Evolutionary conservation across 106 monocot genomes (phyloP), one percentile per base, ranked within the genome.

Genomic region (Phalaenopsis aphrodite): DNA sequence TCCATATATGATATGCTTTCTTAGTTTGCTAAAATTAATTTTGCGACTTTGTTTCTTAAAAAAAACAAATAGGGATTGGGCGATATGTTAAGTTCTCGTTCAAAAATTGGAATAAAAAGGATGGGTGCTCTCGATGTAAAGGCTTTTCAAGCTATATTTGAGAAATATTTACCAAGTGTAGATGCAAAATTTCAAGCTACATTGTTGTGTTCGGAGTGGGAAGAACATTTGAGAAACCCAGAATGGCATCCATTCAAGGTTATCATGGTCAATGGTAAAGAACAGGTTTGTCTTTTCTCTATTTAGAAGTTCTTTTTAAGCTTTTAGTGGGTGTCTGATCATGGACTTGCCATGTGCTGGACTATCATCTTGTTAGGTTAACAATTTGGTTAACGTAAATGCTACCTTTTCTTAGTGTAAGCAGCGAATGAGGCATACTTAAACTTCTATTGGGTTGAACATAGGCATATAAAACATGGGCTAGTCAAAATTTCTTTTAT

Each of bases 81-180:
- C 7, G 86, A 86, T 2, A 55, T 82, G 66, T 47, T 82, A 64
- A 64, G 23, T 72, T 36, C 37, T 30, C 78, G 81, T 1, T 49
- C 82, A 5, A 41, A 78, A 16, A 84, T 92, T 80, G 87, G 87
- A 48, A 86, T 92, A 55, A 92, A 86, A 24, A 86, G 86, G 72
- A 89, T 92, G 92, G 92, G 92, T 0, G 92, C 87, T 58, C 78
- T 92, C 65, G 89, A 92, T 84, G 78, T 75, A 17, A 88, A 84
- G 38, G 66, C 80, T 17, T 89, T 92, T 83, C 75, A 84, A 30
- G 58, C 38, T 56, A 80, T 82, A 42, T 92, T 87, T 76, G 83
- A 72, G 57, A 3, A 72, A n/a, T 87, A 75, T 64, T 92, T 76
- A 64, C 16, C 46, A 15, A 83, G 56, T 39, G 80, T 61, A 24